These are phyloP conservation scores for Vitis rotundifolia DNA, from an alignment of 164 flowering plant species.

Conservation along the genomic window DNA sequence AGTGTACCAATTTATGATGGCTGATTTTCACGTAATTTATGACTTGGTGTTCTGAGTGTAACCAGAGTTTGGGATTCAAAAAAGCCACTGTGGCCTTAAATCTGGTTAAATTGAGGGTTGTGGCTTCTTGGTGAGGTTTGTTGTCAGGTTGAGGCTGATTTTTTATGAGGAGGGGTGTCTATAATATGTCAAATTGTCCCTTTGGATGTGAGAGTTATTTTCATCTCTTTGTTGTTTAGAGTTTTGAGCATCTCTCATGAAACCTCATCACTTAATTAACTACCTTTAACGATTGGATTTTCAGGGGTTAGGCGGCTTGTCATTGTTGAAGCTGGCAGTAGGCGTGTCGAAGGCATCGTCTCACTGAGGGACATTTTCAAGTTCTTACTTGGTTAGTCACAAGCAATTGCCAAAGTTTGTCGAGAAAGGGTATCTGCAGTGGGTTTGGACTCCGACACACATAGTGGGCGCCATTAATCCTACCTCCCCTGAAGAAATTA, in stretches of 20 bases:
- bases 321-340: constrained; percentile 93
- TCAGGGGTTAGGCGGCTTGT: constrained; percentile 84
- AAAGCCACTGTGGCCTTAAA: neutral
- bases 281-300: constrained; percentile 5
- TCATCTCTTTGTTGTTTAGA: neutral
- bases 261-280: neutral
- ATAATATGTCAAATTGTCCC: neutral
- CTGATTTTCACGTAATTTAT: neutral
- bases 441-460: constrained; percentile 2
- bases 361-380: constrained; percentile 73
- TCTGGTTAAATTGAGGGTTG: neutral
- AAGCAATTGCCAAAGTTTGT: constrained; percentile 5
- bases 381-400: constrained; percentile 66
- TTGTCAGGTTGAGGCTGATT: neutral
- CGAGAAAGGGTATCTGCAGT: constrained; percentile 6
- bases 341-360: constrained; percentile 87
- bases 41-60: too few relatives aligned
- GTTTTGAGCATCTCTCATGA: neutral
- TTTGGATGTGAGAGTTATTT: neutral
- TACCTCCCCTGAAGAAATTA: constrained; percentile 3
- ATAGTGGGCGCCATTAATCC: neutral
- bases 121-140: neutral
- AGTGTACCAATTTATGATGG: neutral
- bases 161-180: neutral
- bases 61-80: neutral